Base-by-base conservation (phyloP, 208 protist species). In the Trypanosoma lewisi region DNA sequence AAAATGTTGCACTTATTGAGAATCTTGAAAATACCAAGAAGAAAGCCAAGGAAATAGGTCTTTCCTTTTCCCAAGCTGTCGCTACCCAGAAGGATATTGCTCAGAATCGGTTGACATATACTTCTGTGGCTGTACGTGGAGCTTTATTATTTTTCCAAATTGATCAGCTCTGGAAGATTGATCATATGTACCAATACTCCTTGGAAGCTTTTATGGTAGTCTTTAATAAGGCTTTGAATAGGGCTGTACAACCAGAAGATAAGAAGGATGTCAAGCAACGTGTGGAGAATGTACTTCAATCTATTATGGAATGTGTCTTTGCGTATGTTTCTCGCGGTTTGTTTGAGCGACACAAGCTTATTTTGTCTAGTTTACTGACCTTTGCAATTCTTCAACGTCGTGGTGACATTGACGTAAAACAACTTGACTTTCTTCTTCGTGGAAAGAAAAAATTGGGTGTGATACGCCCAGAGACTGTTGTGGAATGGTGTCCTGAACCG, bases 101-200 rank as follows among this genome's bases (percentile, higher is more conserved):
- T 33, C 82, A 93, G 63, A 94, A 94, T 55, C 93, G 98, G 58
- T 84, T 99, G 28, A 72, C 81, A 33, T 99, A 99, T 77, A 95
- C 96, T 45, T 81, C 93, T 51, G 97, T 98, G 33, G 98, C 97
- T 16, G 85, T 91, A 25, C 87, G 98, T 53, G 96, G 96, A 31
- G 85, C 97, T 8, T 82, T 99, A 28, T 83, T 99, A 21, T 99
- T 99, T 88, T 99, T 99, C 78, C 86, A 99, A 68, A 93, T 97
- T 64, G 89, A 97, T 68, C 93, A 97, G 72, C 85, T 99, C 12
- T 90, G 85, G 80, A 94, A 96, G 63, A 98, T 99, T 71, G 94
- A 99, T 70, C 94, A 98, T 79, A 99, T 99, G 96, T 99, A 99
- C 67, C 94, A 98, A 72, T 99, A 98, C 79, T 99, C 97, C 14